Evolutionary conservation across 306 rosid genomes (phyloP).

Genomic region (Dalbergia cultrata): DNA sequence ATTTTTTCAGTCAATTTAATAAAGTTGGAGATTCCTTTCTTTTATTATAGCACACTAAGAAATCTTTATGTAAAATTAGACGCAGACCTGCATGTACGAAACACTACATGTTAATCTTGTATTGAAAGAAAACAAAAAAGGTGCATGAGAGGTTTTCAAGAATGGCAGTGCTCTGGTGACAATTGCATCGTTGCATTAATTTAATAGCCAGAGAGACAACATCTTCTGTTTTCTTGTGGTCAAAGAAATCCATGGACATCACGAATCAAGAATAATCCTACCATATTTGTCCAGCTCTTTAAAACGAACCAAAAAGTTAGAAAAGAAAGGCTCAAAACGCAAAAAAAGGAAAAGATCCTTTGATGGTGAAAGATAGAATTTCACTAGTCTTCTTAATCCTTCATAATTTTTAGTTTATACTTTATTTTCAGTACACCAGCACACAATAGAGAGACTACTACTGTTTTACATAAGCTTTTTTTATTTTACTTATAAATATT

Average conservation of each 20-base stretch:
- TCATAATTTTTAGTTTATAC: not conserved
- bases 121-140: not conserved
- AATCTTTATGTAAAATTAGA: not conserved
- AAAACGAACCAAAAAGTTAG: constrained; percentile 13
- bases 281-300: not conserved
- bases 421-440: not conserved
- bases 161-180: not conserved
- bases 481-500: not conserved
- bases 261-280: not conserved
- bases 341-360: constrained; percentile 1
- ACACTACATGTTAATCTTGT: not conserved
- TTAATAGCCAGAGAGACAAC: not conserved
- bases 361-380: not conserved
- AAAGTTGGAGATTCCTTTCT: constrained; percentile 13
- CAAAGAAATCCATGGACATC: constrained; percentile 7
- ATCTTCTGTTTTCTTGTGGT: not conserved
- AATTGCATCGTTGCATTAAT: not conserved
- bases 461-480: not conserved
- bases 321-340: constrained; percentile 27
- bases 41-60: not conserved
- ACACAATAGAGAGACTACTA: not conserved
- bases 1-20: not conserved
- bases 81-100: not conserved
- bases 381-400: not conserved
- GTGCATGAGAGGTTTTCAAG: not conserved